Base-by-base conservation (phyloP, 805 yeast species). In the Scheffersomyces ergatensis region DNA sequence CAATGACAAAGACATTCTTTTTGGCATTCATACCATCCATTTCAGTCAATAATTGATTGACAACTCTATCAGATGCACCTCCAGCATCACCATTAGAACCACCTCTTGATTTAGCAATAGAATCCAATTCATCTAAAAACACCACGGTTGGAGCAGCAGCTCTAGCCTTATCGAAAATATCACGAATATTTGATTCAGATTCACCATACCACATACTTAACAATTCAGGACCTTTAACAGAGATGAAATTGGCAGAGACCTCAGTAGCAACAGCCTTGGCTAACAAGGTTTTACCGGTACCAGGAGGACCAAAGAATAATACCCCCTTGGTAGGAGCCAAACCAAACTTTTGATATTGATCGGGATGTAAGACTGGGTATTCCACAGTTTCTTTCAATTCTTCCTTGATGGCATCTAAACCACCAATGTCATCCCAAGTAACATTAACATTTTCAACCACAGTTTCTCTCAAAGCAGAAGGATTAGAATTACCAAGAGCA, bases 1-100 rank as follows among this genome's bases (percentile, higher is more conserved):
- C 99, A 71, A 93, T 89, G 42, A 93, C 97, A 61, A 93, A 93
- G 27, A 93, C 99, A 61, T 93, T 93, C 83, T 93, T 93, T 77
- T 93, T 93, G 49, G 97, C 96, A 63, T 93, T 93, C 99, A 93
- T 93, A 81, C 99, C 99, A 70, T 93, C 99, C 99, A 93, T 93
- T 73, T 90, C 96, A 7, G 97, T 89, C 64, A 90, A 78, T 62
- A 90, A 78, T 72, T 90, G 97, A 70, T 92, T 90, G 39, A 90
- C 97, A 48, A 90, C 97, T 67, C 96, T 83, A 71, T 90, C 97
- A 39, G 93, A 82, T 19, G 97, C 97, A 45, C 97, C 98, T 52
- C 97, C 96, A 16, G 96, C 95, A 66, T 90, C 97, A 53, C 96
- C 96, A 30, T 62, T 54, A 30, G 86, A 80, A 31, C 88, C 95